Conservation (phyloP, 768 basidiomycete species). For the Agrocybe pediades region DNA sequence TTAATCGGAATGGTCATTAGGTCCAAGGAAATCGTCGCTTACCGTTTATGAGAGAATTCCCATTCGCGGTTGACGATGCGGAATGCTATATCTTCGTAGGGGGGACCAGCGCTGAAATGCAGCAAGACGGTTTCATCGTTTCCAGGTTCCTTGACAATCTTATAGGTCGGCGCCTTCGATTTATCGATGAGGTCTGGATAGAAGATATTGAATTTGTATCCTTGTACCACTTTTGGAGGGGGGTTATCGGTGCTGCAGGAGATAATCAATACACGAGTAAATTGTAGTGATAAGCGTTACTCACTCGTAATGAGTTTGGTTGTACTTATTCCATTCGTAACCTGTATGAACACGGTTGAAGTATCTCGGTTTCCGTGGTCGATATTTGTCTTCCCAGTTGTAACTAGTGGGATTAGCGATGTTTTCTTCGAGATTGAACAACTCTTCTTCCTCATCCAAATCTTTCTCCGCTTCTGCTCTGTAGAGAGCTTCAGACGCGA, state of each 20-base stretch:
- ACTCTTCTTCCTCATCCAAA: slow-evolving; percentile 93
- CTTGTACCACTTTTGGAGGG: too few relatives aligned
- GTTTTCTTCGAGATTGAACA: slow-evolving; percentile 93
- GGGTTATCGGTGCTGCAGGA: slow-evolving; percentile 88
- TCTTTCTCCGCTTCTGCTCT: slow-evolving; percentile 91
- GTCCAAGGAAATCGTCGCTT: slow-evolving; percentile 32
- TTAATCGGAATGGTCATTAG: slow-evolving; percentile 3
- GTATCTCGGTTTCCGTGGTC: slow-evolving; percentile 95
- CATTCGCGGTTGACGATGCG: slow-evolving; percentile 96
- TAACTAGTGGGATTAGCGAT: slow-evolving; percentile 83
- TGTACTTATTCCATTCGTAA: slow-evolving; percentile 99
- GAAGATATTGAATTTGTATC: slow-evolving; percentile 98
- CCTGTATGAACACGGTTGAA: slow-evolving; percentile 99
- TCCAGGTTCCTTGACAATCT: slow-evolving; percentile 89
- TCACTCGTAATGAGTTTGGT: slow-evolving; percentile 99
- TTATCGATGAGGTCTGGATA: slow-evolving; percentile 99
- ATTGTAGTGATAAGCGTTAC: slow-evolving; percentile 28
- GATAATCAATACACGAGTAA: slow-evolving; percentile 17
- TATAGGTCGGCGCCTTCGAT: slow-evolving; percentile 94
- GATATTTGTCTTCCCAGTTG: slow-evolving; percentile 98
- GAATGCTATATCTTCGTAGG: slow-evolving; percentile 99
- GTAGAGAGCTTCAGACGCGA: slow-evolving; percentile 89
- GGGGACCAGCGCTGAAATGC: slow-evolving; percentile 94
- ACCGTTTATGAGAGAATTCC: slow-evolving; percentile 98
- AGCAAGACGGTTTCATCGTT: slow-evolving; percentile 95